phyloP scores from a whole-genome alignment of 495 filamentous ascomycete species.

The Hypomontagnella submonticulosa region DNA sequence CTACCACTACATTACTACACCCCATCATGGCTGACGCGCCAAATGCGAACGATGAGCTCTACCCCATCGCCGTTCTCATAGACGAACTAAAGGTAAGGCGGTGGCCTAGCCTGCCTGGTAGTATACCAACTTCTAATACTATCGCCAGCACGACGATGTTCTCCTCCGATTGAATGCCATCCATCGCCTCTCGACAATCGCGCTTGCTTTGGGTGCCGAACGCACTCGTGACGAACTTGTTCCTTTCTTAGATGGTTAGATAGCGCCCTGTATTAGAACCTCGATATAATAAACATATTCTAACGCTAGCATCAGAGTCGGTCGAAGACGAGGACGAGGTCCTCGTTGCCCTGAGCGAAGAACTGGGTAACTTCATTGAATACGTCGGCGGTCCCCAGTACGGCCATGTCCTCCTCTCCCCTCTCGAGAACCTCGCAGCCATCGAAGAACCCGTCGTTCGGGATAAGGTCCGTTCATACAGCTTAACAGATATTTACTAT shows the following conservation, averaged over 20 bases:
- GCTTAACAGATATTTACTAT: conserved; percentile 1
- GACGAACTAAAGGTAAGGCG: conserved; percentile 94
- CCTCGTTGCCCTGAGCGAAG: conserved; percentile 94
- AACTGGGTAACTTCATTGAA: conserved; percentile 95
- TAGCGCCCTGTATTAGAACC: conserved; percentile 28
- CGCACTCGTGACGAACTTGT: conserved; percentile 97
- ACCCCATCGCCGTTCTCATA: conserved; percentile 98
- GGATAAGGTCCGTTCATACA: conserved; percentile 77
- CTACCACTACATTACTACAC: conserved; percentile 32
- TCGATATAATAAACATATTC: conserved; percentile 40
- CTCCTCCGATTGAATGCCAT: conserved; percentile 97
- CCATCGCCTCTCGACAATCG: conserved; percentile 96
- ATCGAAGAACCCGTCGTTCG: conserved; percentile 98
- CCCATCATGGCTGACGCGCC: conserved; percentile 66
- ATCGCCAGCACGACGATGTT: conserved; percentile 91
- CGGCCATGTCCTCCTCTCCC: conserved; percentile 95
- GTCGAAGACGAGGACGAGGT: conserved; percentile 99
- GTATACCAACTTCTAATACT: conserved; percentile 31
- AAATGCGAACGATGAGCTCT: conserved; percentile 89
- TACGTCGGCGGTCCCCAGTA: conserved; percentile 95
- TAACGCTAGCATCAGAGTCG: conserved; percentile 72
- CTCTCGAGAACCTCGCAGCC: conserved; percentile 95
- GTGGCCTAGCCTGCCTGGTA: conserved; percentile 25
- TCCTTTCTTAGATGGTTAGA: conserved; percentile 94
- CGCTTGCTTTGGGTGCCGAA: conserved; percentile 92